These are phyloP conservation scores for Gynostemma pentaphyllum DNA, from an alignment of 306 rosid genomes.

Conservation along the genomic window DNA sequence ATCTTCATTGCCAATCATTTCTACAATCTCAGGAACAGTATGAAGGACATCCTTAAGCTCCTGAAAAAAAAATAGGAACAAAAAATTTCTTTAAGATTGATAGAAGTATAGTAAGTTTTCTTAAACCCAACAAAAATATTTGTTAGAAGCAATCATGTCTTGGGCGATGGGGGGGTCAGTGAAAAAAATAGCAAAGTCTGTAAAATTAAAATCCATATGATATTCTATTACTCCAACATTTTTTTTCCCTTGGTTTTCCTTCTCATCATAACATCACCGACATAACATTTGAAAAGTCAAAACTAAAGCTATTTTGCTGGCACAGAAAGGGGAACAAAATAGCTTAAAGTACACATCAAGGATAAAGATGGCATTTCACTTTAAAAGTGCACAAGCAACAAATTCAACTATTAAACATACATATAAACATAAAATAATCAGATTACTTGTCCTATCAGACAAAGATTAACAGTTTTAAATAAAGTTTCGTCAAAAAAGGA, in stretches of 20 bases:
- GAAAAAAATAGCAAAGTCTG: too few relatives aligned
- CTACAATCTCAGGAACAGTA: constrained; percentile 63
- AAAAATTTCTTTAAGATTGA: background rate
- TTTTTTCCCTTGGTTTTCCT: background rate
- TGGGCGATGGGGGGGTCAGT: too few relatives aligned
- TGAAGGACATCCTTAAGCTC: constrained; percentile 70
- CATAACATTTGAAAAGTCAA: background rate
- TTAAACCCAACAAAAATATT: background rate
- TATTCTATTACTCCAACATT: background rate
- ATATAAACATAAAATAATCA: background rate
- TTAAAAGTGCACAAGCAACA: background rate
- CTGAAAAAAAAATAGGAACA: constrained; percentile 23
- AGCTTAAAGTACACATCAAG: background rate
- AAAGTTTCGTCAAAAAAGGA: background rate
- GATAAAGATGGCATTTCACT: background rate
- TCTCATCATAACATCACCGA: background rate
- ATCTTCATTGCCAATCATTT: constrained; percentile 51
- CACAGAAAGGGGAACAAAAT: background rate
- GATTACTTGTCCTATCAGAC: constrained; percentile 1
- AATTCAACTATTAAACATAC: background rate
- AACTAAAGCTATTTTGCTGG: background rate
- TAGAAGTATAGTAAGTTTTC: background rate
- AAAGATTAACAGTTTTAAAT: background rate
- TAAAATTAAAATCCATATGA: background rate
- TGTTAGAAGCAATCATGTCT: too few relatives aligned